Base-by-base conservation (phyloP, 2,329 filamentous ascomycete genomes). In the Fusarium gaditjirri region DNA sequence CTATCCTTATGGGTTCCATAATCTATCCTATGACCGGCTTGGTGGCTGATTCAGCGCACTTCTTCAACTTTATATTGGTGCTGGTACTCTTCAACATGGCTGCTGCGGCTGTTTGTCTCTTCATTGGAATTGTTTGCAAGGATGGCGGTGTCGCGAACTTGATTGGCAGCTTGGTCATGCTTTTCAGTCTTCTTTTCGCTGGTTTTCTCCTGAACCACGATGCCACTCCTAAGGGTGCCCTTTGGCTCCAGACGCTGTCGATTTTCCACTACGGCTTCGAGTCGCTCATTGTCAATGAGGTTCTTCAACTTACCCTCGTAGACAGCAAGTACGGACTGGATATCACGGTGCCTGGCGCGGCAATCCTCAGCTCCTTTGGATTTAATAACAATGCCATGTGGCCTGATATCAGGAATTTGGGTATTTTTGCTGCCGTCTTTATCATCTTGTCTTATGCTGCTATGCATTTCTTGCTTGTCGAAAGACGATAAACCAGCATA, bases 251-350 rank as follows among this genome's bases (percentile, higher is more conserved):
- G 85, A 90, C 89, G 83, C 84, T 99, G 13, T 98, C 95, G 4
- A 99, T 99, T 71, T 99, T 99, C 88, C 96, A 99, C 80, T 99
- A 97, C 79, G 95, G 92, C 9, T 98, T 98, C 76, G 96, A 99
- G 85, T 93, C 94, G 4, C 88, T 99, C 19, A 97, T 98, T 71
- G 96, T 99, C 76, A 99, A 98, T 79, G 96, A 99, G 84, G 97
- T 98, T 50, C 91, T 94, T 31, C 94, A 94, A 77, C 86, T 99
- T 46, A 95, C 93, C 1, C 88, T 99, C 31, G 90, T 97, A 44
- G 96, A 99, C 80, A 92, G 96, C 81, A 97, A 98, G 82, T 98
- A 97, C 73, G 96, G 96, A 10, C 89, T 99, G 9, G 94, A 98
- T 78, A 99, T 99, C 71, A 95, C 96, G 57, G 94, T 99, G 0